Conservation (phyloP, 2,329 filamentous ascomycete genomes). For the Pezicula radicicola region DNA sequence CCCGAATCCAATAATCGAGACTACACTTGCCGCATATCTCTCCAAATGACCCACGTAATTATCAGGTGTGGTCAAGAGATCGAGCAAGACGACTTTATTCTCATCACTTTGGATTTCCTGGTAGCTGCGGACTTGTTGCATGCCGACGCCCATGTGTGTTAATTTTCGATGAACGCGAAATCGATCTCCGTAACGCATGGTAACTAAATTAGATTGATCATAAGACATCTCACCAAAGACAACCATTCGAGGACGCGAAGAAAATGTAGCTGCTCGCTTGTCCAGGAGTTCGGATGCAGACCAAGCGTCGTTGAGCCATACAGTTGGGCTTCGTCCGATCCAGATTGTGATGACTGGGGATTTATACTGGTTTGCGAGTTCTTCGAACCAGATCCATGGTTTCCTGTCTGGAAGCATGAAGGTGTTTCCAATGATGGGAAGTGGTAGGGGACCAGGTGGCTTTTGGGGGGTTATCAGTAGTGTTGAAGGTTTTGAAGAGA, state of each 20-base stretch:
- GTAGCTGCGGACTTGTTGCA: slow-evolving; percentile 19
- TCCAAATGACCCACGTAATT: slow-evolving; percentile 18
- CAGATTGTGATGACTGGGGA: slow-evolving; percentile 18
- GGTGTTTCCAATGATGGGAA: slow-evolving; percentile 18
- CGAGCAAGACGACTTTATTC: slow-evolving; percentile 15
- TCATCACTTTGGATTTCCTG: slow-evolving; percentile 18
- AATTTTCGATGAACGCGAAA: slow-evolving; percentile 20
- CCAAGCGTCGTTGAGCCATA: slow-evolving; percentile 18
- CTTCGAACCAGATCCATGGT: slow-evolving; percentile 20
- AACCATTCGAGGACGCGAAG: slow-evolving; percentile 16
- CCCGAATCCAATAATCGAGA: slow-evolving; percentile 21
- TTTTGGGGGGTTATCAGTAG: background rate
- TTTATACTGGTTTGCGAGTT: slow-evolving; percentile 14
- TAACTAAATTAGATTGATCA: slow-evolving; percentile 15
- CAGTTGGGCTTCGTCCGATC: slow-evolving; percentile 17
- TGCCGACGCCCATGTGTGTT: slow-evolving; percentile 17
- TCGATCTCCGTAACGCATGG: slow-evolving; percentile 17
- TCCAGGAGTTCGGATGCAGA: slow-evolving; percentile 17
- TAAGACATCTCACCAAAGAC: slow-evolving; percentile 17
- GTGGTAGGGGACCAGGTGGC: slow-evolving; percentile 18
- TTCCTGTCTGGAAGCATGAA: slow-evolving; percentile 12
- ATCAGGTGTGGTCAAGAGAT: slow-evolving; percentile 14
- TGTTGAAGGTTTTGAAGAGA: too few relatives aligned
- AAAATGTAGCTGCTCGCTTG: slow-evolving; percentile 17
- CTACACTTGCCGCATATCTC: slow-evolving; percentile 18